Base-by-base conservation (phyloP, 208 protist genomes). In the Endotrypanum monterogeii region DNA sequence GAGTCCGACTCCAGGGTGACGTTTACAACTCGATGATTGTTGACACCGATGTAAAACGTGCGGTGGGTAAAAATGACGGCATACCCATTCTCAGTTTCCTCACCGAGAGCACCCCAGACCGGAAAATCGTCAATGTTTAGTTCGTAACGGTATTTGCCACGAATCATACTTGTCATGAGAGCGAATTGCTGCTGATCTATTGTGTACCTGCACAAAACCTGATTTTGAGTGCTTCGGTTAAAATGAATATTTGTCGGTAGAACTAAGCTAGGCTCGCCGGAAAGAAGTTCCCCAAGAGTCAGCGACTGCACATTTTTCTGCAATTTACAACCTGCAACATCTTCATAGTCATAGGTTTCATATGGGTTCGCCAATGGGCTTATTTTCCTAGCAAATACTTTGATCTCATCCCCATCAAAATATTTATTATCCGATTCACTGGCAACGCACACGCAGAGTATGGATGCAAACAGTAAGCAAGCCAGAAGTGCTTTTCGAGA, bases 261-360 rank as follows among this genome's bases (percentile, higher is more conserved):
- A 39, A 78, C 54, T 23, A 83, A 85, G 16, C 89, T 77, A 18
- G 89, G 76, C 16, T 92, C 84, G 14, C 94, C 94, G 3, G 87
- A 77, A 32, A 98, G 85, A 30, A 86, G 88, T 60, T 98, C 93
- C 0, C 93, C 96, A 28, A 98, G 71, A 39, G 83, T 91, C 2
- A 87, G 86, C 7, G 71, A 28, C 55, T 82, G 79, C 28, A 55
- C 71, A 52, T 57, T 58, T 39, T 46, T 20, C 67, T n/a, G 32
- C 51, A 55, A 83, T 71, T 1, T 35, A 72, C 97, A 99, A 25
- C 89, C 97, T 1, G 97, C 95, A 2, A 91, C 74, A 0, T 80
- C 78, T 77, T 94, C 89, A 67, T 96, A 98, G 30, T 76, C 28
- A 82, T 99, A 99, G 30, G 97, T 99, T 76, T 99, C 98, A 68